Base-by-base conservation (phyloP, 495 filamentous ascomycete genomes). In the Parathielavia hyrcaniae region DNA sequence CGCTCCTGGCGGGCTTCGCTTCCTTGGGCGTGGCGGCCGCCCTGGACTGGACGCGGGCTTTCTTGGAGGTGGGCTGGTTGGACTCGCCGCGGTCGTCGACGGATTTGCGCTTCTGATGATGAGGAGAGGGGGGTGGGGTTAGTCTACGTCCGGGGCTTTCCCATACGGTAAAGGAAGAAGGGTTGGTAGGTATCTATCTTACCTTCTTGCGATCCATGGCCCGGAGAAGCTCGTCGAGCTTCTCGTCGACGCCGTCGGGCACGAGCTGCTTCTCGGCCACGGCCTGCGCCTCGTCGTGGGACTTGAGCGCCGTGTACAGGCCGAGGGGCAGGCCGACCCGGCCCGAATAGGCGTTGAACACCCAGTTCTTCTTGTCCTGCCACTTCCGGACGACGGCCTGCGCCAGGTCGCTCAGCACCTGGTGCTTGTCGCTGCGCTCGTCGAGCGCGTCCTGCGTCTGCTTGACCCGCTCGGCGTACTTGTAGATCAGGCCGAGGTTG, bases 391-490 rank as follows among this genome's bases (percentile, higher is more conserved):
- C 87, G 44, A 90, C 79, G 1, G 84, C 80, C 71, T 95, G 88
- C 0, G 91, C 85, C 13, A 99, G 79, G 64, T 99, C 93, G 49
- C 87, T 88, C n/a, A 97, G 73, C 16, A 89, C 83, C 64, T 96
- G 95, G 23, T 97, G 80, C 48, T 86, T 84, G 57, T 87, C 81
- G 57, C 80, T 82, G 60, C 78, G 66, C 0, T 74, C 77, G 40
- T 77, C 78, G 48, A 97, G 80, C 22, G 81, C 86, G 66, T 98
- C 95, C 20, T 83, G 82, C 22, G 88, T 86, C 71, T 91, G 87
- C 73, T 99, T 99, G 49, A 96, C 86, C 10, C 90, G 85, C 73
- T 97, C 90, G 17, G 89, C 92, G 48, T 95, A 83, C 69, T 96
- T 90, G 76, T 86, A 95, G 57, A 99, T 91, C 58, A 96, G 72